Base-by-base conservation (phyloP, 2,329 filamentous ascomycete species). In the Nigrospora sphaerica region DNA sequence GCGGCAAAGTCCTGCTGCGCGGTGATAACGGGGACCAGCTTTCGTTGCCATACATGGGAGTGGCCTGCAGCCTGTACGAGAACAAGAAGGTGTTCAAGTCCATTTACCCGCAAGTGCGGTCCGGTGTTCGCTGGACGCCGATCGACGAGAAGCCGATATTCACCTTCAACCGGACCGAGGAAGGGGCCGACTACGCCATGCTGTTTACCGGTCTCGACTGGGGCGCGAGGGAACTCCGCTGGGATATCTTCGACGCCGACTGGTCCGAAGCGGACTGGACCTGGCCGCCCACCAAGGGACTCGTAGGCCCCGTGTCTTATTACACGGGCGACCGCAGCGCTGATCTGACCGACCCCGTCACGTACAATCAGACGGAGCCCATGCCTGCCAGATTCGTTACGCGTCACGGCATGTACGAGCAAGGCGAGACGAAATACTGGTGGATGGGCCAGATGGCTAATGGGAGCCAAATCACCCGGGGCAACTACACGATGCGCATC, bases 1-100 rank as follows among this genome's bases (percentile, higher is more conserved):
- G 68, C 35, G 71, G 71, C 17, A 72, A 72, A 51, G 57, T 74
- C 18, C 60, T 65, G 46, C 53, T 74, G 17, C 58, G 57, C 5
- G 65, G 65, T n/a, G 60, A 62, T 38, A 66, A 68, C 33, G 64
- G 63, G 9, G 71, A 73, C 45, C 52, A 60, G 12, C 56, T 73
- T 2, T 64, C 64, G 9, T 62, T 74, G 17, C 69, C 70, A 1
- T 74, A 74, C 41, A 51, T 57, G 39, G 62, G 57, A 6, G 44
- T 41, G 12, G 23, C 32, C 34, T 19, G 32, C 12, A 28, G 31
- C 17, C 33, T 37, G 16, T 38, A 31, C 23, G 33, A 31, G 16
- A 42, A 32, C 39, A 46, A 42, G 33, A n/a, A 11, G 12, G 41
- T 35, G 32, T 43, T 12, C 19, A 19, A 36, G 32, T n/a, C 23